Conservation (phyloP, 140 eudicot genomes). For the Senecio squalidus region DNA sequence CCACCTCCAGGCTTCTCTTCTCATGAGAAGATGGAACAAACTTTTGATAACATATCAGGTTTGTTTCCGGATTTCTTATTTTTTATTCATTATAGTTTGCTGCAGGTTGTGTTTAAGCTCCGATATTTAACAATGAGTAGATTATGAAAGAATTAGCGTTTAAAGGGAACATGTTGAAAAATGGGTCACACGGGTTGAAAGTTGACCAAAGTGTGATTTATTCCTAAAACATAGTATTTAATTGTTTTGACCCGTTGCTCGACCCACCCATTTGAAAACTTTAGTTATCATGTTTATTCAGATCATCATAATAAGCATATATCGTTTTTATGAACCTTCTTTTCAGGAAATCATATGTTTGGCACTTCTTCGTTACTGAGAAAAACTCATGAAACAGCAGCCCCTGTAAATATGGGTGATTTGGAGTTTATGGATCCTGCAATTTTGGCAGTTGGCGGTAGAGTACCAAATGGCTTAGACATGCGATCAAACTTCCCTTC, state of each 20-base stretch:
- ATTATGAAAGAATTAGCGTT: too few species aligned
- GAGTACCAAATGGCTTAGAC: conserved; percentile 17
- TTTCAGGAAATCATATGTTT: conserved; percentile 46
- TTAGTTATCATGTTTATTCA: conserved; percentile 5
- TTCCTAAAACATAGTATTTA: too few species aligned
- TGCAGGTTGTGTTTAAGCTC: too few species aligned
- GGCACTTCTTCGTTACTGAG: conserved; percentile 39
- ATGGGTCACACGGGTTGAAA: too few species aligned
- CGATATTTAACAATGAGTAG: too few species aligned
- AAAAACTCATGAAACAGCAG: conserved; percentile 39
- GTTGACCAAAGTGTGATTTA: too few species aligned
- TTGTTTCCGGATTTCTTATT: neutral
- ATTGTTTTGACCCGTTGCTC: too few species aligned
- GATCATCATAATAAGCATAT: neutral
- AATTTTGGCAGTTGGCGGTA: conserved; percentile 32
- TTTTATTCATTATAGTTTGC: too few species aligned
- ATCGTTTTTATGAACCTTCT: neutral
- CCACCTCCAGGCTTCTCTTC: conserved; percentile 81
- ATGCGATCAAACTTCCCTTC: conserved; percentile 18
- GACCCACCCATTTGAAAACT: too few species aligned
- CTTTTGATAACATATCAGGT: conserved; percentile 42
- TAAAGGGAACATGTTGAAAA: too few species aligned
- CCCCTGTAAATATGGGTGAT: conserved; percentile 41
- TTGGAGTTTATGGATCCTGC: conserved; percentile 62
- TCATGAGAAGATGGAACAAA: conserved; percentile 46